These are phyloP conservation scores for Calonectria crousiana DNA, from an alignment of 2,329 filamentous ascomycete species.

Conservation along the genomic window DNA sequence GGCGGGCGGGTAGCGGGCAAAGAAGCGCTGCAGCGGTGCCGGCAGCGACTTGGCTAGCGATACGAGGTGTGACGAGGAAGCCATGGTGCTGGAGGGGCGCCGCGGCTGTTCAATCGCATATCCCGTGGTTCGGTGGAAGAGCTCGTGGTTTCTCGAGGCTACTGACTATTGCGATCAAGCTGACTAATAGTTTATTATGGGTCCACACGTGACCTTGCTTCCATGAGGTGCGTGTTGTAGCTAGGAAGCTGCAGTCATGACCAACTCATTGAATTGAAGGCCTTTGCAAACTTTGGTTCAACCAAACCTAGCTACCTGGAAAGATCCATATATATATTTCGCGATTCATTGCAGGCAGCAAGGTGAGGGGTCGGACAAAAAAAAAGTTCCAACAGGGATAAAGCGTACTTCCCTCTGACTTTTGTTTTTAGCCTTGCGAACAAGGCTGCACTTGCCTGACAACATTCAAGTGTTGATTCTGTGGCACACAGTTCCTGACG, in stretches of 20 bases:
- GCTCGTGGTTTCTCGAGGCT: constrained; percentile 36
- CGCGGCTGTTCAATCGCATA: constrained; percentile 36
- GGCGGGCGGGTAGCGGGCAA: constrained; percentile 87
- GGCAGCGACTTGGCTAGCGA: constrained; percentile 80
- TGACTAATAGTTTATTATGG: background rate
- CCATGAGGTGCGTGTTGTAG: background rate
- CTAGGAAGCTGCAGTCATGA: background rate
- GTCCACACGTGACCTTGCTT: background rate
- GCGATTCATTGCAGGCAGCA: background rate
- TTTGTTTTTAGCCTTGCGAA: constrained; percentile 39
- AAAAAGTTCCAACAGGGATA: background rate
- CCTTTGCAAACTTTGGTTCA: background rate
- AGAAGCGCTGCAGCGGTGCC: constrained; percentile 83
- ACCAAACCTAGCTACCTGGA: background rate
- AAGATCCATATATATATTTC: background rate
- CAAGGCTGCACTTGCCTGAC: constrained; percentile 14
- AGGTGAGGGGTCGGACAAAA: background rate
- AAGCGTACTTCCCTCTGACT: constrained; percentile 1
- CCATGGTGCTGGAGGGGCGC: constrained; percentile 45
- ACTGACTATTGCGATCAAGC: constrained; percentile 35
- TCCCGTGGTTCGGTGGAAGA: constrained; percentile 10
- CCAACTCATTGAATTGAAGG: background rate
- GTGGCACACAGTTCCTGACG: background rate
- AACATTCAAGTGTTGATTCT: constrained; percentile 19
- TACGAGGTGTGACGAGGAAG: constrained; percentile 56